Base-by-base conservation (phyloP, 305 asterid genomes). In the Rubia balearica region DNA sequence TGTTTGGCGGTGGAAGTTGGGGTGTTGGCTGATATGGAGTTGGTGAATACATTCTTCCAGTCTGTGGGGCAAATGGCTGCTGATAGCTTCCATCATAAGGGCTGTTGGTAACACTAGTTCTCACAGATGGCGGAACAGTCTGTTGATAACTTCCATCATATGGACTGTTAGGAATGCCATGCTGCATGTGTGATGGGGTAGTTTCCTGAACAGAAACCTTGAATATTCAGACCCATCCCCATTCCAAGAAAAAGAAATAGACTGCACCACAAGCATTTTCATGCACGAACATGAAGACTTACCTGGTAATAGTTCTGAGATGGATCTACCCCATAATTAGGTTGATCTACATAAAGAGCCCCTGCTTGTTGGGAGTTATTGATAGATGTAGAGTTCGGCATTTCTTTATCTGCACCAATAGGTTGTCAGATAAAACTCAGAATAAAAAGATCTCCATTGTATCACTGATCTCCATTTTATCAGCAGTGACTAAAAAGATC, bases 241-340 rank as follows among this genome's bases (percentile, higher is more conserved):
- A 51, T n/a, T 51, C 6, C n/a, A 24, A 22, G 30, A 59, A 60
- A 27, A 60, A 60, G 19, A 60, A 59, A 55, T 17, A 59, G 16
- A 24, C 14, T 9, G 27, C 56, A 63, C 41, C 3, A 19, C 65
- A 13, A 42, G 8, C 57, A 60, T 40, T 57, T 55, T 40, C 33
- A 24, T 63, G 70, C 65, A 22, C 22, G 64, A 62, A 48, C 59
- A n/a, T 30, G 64, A 74, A 74, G 71, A 70, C 68, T 71, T 79
- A 94, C 99, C 90, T 60, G 85, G 82, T 85, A 88, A 81, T 88
- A 95, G 74, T 30, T 81, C 73, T 82, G 92, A 79, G 96, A 71
- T 61, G 90, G 65, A 59, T 82, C 93, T 65, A 76, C 83, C 78
- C n/a, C 83, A 75, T 85, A 91, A 80, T 79, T 72, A 56, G 83